Conservation (phyloP, 1,284 basidiomycete genomes). For the Takashimella tepidaria region DNA sequence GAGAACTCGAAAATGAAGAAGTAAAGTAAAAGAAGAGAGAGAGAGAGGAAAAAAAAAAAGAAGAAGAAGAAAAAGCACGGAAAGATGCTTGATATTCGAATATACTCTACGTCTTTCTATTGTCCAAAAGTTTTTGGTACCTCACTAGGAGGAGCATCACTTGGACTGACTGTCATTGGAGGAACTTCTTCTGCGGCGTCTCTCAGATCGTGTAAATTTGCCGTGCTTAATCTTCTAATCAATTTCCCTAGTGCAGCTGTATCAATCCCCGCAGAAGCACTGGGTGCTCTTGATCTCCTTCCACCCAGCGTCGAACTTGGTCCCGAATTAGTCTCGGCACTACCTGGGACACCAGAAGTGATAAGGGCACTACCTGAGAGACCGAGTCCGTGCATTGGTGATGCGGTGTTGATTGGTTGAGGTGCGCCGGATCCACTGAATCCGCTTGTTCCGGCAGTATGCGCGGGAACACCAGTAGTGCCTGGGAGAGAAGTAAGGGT, state of each 20-base stretch:
- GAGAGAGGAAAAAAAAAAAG: too few species aligned
- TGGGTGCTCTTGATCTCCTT: neutral
- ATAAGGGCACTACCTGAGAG: neutral
- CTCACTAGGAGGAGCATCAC: neutral
- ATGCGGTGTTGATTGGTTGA: neutral
- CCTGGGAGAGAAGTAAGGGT: neutral
- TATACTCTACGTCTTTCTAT: too few species aligned
- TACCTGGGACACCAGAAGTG: neutral
- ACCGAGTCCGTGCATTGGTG: neutral
- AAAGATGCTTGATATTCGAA: too few species aligned
- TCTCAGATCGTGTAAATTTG: neutral
- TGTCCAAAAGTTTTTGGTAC: neutral
- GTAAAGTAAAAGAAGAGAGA: too few species aligned
- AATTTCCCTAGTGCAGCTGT: neutral
- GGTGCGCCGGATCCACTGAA: too few species aligned
- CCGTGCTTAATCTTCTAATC: neutral
- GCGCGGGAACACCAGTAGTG: neutral
- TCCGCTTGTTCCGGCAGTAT: too few species aligned
- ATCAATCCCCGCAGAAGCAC: neutral
- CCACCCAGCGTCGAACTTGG: neutral
- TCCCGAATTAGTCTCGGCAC: neutral
- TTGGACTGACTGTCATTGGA: neutral
- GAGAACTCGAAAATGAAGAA: too few species aligned
- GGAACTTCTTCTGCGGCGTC: neutral
- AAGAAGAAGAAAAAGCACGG: too few species aligned